A percentile compares a stretch with the other conserved stretches of the same genome.
Evolutionary conservation across 306 rosid species (phyloP).

Genomic region (Vigna mungo): DNA sequence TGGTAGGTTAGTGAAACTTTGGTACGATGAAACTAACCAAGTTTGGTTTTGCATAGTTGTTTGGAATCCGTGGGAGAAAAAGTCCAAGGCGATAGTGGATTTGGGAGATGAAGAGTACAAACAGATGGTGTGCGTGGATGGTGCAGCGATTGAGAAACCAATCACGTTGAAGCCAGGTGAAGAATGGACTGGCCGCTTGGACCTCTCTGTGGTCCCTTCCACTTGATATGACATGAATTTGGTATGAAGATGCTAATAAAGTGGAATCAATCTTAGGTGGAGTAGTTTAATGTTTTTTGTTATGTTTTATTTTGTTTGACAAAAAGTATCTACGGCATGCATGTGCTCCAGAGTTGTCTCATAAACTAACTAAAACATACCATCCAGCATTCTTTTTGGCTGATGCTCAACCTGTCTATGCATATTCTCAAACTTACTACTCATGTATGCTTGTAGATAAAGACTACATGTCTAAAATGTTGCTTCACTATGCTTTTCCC

Average conservation of each 20-base stretch:
- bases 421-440: neutral
- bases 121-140: slow-evolving; percentile 87
- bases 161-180: slow-evolving; percentile 82
- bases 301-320: slow-evolving; percentile 3
- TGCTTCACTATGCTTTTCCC: neutral
- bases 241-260: neutral
- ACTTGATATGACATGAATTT: slow-evolving; percentile 46
- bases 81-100: slow-evolving; percentile 65
- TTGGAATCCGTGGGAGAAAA: slow-evolving; percentile 98
- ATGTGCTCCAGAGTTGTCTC: neutral
- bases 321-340: neutral
- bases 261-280: neutral
- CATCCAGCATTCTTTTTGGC: slow-evolving; percentile 18
- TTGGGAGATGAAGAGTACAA: slow-evolving; percentile 93
- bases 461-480: neutral
- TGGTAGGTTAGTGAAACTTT: slow-evolving; percentile 2
- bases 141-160: slow-evolving; percentile 83
- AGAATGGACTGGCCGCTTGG: slow-evolving; percentile 89
- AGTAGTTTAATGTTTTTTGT: neutral
- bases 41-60: slow-evolving; percentile 65
- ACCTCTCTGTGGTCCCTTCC: slow-evolving; percentile 69
- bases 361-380: slow-evolving; percentile 1
- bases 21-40: slow-evolving; percentile 23
- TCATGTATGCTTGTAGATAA: neutral
- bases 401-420: neutral